These are phyloP conservation scores for Suillus fuscotomentosus DNA, from an alignment of 768 basidiomycete species.

Conservation along the genomic window DNA sequence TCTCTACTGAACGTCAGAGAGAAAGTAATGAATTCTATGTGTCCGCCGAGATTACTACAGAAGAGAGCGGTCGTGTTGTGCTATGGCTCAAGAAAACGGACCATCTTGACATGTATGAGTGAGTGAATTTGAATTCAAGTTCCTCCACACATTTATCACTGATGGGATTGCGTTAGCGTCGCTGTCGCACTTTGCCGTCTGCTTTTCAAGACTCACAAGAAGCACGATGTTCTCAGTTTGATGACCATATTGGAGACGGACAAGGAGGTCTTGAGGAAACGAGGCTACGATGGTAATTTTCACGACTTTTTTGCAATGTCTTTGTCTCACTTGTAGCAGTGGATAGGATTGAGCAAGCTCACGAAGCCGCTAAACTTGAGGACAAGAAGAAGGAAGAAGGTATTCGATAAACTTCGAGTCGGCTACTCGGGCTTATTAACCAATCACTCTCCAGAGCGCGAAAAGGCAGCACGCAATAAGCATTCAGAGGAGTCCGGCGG, in stretches of 20 bases:
- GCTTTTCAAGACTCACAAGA: slow-evolving; percentile 69
- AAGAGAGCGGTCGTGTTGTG: slow-evolving; percentile 53
- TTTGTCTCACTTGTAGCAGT: background rate
- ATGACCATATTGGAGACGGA: slow-evolving; percentile 91
- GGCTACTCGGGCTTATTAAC: background rate
- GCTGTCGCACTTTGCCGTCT: slow-evolving; percentile 76
- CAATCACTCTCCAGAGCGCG: background rate
- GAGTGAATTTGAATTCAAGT: slow-evolving; percentile 58
- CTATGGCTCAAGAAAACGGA: slow-evolving; percentile 47
- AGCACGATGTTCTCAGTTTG: slow-evolving; percentile 82
- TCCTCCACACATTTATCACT: background rate
- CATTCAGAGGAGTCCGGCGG: background rate
- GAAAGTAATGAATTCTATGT: slow-evolving; percentile 39
- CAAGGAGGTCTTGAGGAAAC: slow-evolving; percentile 66
- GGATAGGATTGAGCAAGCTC: background rate
- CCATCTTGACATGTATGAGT: slow-evolving; percentile 69
- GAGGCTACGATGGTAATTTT: slow-evolving; percentile 73
- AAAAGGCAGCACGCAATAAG: background rate
- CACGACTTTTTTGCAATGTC: background rate
- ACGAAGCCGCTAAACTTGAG: background rate
- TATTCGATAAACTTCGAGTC: background rate
- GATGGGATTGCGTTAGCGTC: slow-evolving; percentile 47
- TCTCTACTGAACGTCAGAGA: background rate
- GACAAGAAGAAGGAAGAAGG: background rate
- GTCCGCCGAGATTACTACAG: slow-evolving; percentile 50